Evolutionary conservation across 345 rosid species (phyloP).

Genomic region (Syzygium oleosum): DNA sequence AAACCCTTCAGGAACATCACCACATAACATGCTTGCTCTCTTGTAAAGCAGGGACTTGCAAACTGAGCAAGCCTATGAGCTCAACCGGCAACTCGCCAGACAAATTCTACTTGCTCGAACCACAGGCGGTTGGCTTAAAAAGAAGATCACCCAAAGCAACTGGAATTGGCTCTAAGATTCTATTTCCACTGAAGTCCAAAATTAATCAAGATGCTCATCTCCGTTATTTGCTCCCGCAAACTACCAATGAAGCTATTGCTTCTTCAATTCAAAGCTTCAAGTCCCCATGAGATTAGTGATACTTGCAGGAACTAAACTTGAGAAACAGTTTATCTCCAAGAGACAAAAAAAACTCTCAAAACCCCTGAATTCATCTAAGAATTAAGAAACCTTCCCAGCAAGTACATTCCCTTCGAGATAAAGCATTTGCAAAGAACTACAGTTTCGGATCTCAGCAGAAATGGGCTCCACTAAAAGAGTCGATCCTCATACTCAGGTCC

Average conservation of each 20-base stretch:
- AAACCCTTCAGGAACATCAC: conserved; percentile 67
- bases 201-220: conserved; percentile 41
- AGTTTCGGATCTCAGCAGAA: neutral
- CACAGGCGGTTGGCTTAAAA: conserved; percentile 35
- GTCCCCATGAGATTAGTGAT: too few species aligned
- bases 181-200: conserved; percentile 53
- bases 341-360: neutral
- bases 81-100: conserved; percentile 58
- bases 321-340: neutral
- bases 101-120: conserved; percentile 53
- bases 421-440: neutral
- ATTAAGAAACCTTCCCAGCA: neutral
- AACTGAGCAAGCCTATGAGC: conserved; percentile 63
- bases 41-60: conserved; percentile 76
- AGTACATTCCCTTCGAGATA: neutral
- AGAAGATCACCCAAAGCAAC: conserved; percentile 28
- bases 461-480: neutral
- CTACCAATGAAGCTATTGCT: too few species aligned
- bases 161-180: conserved; percentile 45
- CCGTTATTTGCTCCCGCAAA: conserved; percentile 40
- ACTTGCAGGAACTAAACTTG: too few species aligned
- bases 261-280: too few species aligned
- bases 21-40: conserved; percentile 49
- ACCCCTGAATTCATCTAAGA: neutral
- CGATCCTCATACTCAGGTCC: neutral